Evolutionary conservation across 352 stramenopile species (phyloP).

Genomic region (Blastocystis sp.): DNA sequence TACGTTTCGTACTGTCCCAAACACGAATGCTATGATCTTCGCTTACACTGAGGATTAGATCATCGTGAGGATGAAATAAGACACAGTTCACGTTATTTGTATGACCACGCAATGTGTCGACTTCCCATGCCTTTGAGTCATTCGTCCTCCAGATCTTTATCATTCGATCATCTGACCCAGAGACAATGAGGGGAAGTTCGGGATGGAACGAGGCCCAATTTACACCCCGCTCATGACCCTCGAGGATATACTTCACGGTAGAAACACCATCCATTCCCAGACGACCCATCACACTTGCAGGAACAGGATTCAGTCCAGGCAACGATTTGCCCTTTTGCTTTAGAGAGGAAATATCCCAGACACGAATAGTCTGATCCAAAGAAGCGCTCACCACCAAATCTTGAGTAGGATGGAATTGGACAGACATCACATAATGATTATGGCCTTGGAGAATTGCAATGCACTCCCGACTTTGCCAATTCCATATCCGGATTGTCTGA

Average conservation of each 20-base stretch:
- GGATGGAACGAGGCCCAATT: slow-evolving; percentile 98
- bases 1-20: slow-evolving; percentile 95
- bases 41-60: slow-evolving; percentile 97
- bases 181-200: slow-evolving; percentile 88
- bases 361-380: slow-evolving; percentile 94
- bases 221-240: slow-evolving; percentile 96
- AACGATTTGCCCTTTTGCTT: slow-evolving; percentile 85
- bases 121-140: slow-evolving; percentile 98
- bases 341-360: slow-evolving; percentile 97
- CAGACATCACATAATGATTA: slow-evolving; percentile 99
- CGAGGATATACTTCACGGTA: slow-evolving; percentile 98
- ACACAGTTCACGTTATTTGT: slow-evolving; percentile 99
- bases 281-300: slow-evolving; percentile 9
- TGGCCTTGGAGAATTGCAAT: slow-evolving; percentile 97
- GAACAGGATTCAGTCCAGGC: not conserved
- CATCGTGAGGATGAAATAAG: slow-evolving; percentile 95
- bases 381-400: slow-evolving; percentile 95
- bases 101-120: slow-evolving; percentile 98
- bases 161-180: slow-evolving; percentile 94
- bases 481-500: slow-evolving; percentile 99
- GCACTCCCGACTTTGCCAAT: slow-evolving; percentile 96
- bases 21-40: slow-evolving; percentile 97
- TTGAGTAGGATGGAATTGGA: slow-evolving; percentile 94
- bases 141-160: slow-evolving; percentile 98
- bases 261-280: slow-evolving; percentile 89